A percentile compares a stretch with the other conserved stretches of the same genome.
These are phyloP conservation scores for Coemansia sp. DNA, from an alignment of 192 early-diverging fungal genomes.

Conservation along the genomic window DNA sequence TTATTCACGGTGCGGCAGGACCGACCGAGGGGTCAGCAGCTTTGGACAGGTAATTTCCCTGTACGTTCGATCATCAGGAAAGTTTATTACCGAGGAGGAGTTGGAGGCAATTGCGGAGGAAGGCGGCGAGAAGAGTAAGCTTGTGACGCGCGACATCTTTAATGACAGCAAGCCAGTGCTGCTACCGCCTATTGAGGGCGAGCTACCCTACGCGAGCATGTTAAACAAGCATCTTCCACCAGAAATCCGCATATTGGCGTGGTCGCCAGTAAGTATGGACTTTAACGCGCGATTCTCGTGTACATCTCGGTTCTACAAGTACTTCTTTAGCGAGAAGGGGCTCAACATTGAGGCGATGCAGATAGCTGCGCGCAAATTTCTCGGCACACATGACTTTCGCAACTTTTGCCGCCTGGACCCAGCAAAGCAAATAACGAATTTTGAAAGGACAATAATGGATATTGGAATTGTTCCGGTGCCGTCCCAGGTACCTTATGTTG, in stretches of 20 bases:
- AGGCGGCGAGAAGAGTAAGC: slow-evolving; percentile 4
- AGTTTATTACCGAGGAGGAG: slow-evolving; percentile 38
- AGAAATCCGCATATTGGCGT: slow-evolving; percentile 89
- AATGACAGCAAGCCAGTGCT: slow-evolving; percentile 27
- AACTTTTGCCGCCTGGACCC: slow-evolving; percentile 96
- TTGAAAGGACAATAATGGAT: slow-evolving; percentile 69
- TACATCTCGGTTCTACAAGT: slow-evolving; percentile 80
- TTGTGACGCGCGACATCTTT: slow-evolving; percentile 24
- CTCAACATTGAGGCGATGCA: slow-evolving; percentile 79
- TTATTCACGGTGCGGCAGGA: slow-evolving; percentile 82
- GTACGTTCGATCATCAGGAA: slow-evolving; percentile 67
- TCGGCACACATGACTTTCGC: slow-evolving; percentile 90
- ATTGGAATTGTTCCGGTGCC: slow-evolving; percentile 60
- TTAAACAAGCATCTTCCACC: slow-evolving; percentile 82
- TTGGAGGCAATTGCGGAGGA: slow-evolving; percentile 33
- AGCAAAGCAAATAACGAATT: slow-evolving; percentile 75
- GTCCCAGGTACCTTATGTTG: slow-evolving; percentile 26
- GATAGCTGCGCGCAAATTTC: slow-evolving; percentile 62
- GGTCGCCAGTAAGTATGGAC: slow-evolving; percentile 72
- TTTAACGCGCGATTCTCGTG: slow-evolving; percentile 92
- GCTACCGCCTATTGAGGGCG: slow-evolving; percentile 31
- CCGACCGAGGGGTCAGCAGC: slow-evolving; percentile 86
- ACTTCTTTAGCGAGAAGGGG: slow-evolving; percentile 69
- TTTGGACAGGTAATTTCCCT: slow-evolving; percentile 87
- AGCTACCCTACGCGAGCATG: slow-evolving; percentile 79